Evolutionary conservation across 768 basidiomycete species (phyloP).

Genomic region (Lactarius sp.): DNA sequence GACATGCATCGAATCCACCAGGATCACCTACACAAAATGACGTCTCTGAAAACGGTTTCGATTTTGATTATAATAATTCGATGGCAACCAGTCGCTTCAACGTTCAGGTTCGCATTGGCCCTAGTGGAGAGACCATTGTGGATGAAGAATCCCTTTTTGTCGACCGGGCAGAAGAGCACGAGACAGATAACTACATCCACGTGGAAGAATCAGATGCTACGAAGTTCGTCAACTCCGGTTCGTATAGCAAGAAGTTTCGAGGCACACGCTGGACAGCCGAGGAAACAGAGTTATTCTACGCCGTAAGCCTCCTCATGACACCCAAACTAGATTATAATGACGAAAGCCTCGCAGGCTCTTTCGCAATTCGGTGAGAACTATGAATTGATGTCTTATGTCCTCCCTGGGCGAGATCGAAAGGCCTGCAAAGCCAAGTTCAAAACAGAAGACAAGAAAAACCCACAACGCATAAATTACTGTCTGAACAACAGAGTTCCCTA

Average conservation of each 20-base stretch:
- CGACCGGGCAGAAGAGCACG: conserved; percentile 62
- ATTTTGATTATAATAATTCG: conserved; percentile 65
- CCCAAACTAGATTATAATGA: neutral
- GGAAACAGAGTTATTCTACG: conserved; percentile 84
- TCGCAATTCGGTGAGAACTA: conserved; percentile 91
- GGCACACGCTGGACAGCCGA: conserved; percentile 85
- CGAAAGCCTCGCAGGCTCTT: conserved; percentile 56
- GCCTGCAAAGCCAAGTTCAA: conserved; percentile 94
- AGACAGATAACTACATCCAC: conserved; percentile 69
- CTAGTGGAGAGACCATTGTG: conserved; percentile 81
- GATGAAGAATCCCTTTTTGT: conserved; percentile 83
- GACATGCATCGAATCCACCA: conserved; percentile 7
- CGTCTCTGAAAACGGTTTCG: conserved; percentile 46
- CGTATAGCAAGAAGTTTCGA: conserved; percentile 75
- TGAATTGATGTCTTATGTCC: conserved; percentile 80
- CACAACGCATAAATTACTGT: conserved; percentile 67
- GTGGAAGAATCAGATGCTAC: conserved; percentile 78
- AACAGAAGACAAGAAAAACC: conserved; percentile 78
- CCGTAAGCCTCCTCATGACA: conserved; percentile 44
- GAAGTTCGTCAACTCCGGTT: conserved; percentile 80
- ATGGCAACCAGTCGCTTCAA: conserved; percentile 68
- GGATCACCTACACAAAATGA: conserved; percentile 26
- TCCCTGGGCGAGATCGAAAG: conserved; percentile 81
- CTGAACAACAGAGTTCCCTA: conserved; percentile 73
- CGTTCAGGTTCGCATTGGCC: conserved; percentile 82